Evolutionary conservation across 202 grass and related monocot genomes (phyloP), one percentile per base, ranked within the genome.

Genomic region (Cymbopogon flexuosus): DNA sequence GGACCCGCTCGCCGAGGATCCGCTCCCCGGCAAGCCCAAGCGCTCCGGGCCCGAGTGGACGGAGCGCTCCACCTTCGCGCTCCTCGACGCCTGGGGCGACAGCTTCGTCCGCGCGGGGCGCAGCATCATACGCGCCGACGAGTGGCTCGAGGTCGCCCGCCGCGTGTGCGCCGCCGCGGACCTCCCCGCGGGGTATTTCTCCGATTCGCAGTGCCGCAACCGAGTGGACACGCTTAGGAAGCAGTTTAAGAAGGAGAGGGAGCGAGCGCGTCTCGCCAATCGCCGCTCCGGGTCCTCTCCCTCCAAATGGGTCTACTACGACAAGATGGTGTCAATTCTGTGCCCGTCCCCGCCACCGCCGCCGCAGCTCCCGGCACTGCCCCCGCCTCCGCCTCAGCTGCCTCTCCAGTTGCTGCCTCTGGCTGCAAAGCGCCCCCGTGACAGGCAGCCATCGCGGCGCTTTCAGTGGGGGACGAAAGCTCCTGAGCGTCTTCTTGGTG

Each of bases 71-170:
- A 94, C 95, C 86, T 94, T 94, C 41, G 88, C 83, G 22, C 82
- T 94, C 59, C 88, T 98, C 18, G 84, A 94, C 57, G 86, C 95
- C 27, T 98, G 90, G 95, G 95, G 92, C 43, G 88, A 94, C 41
- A 82, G 90, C 46, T 98, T 89, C 64, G 65, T 86, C 43, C 83
- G 81, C 67, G 87, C 89, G 10, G 88, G 90, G 22, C 77, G 90
- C 41, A 77, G 88, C 56, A 91, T 84, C 65, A 60, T 98, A 63
- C 82, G 90, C 66, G 78, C 88, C 29, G 92, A 89, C 3, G 86
- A 98, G 76, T 98, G 95, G 95, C 83, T 70, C 60, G 92, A 94
- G 73, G 88, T 98, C 29, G 76, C 88, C 45, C 84, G 30, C 68
- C 63, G 81, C 58, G 79, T 60, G 18, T 68, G 84, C 49, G 76